Evolutionary conservation across 2,329 filamentous ascomycete species (phyloP).

Genomic region (Pseudocercospora musae): DNA sequence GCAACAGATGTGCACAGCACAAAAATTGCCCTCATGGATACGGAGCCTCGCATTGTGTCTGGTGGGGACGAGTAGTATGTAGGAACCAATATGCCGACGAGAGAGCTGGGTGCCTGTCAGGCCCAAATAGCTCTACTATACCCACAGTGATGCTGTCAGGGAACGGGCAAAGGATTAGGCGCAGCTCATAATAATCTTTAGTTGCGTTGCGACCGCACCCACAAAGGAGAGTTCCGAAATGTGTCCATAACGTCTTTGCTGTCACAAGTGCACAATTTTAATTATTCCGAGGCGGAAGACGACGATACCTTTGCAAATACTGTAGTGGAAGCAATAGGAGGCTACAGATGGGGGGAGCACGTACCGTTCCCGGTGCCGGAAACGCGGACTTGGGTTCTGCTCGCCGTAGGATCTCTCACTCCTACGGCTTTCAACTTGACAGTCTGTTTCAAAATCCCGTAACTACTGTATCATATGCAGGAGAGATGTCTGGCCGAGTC

Average conservation of each 20-base stretch:
- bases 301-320: no score
- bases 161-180: neutral
- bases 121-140: neutral
- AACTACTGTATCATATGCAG: no score
- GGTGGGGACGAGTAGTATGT: neutral
- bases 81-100: neutral
- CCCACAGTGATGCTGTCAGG: no score
- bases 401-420: no score
- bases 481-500: neutral
- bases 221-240: neutral
- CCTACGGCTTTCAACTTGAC: neutral
- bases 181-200: conserved; percentile 1
- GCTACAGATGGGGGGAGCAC: no score
- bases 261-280: neutral
- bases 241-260: conserved; percentile 2
- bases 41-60: neutral
- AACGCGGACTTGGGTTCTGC: no score
- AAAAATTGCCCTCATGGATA: neutral
- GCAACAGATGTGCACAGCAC: neutral
- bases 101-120: neutral
- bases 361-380: no score
- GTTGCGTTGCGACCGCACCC: conserved; percentile 5
- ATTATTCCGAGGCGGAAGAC: no score
- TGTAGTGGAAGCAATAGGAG: no score
- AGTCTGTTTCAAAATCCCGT: neutral